Evolutionary conservation across 129 eudicot species (phyloP), one percentile per base, ranked within the genome.

Genomic region (Flaveria trinervia): DNA sequence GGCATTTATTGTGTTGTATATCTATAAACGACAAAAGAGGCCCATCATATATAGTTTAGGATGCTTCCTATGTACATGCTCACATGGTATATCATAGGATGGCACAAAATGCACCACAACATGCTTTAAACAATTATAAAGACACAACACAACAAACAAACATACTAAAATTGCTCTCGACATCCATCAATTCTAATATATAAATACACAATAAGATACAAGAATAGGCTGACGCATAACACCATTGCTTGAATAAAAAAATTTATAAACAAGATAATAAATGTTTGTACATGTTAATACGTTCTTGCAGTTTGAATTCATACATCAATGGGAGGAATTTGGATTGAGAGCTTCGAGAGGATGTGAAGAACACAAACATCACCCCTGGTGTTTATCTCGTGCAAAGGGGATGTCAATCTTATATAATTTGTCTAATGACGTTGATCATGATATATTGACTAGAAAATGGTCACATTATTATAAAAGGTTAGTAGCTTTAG

Each of bases 1-100:
- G 45, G 9, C 59, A 79, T 72, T 50, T 51, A n/a, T 16, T 65
- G 14, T 52, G 78, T 72, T 52, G 68, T 39, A 73, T 16, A 65
- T 72, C 74, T 12, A 72, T 50, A 72, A n/a, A 79, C 74, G 79
- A 72, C 83, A 79, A 79, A 43, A 51, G 51, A 79, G 41, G 74
- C 49, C 33, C 26, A 23, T 41, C 17, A 22, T 10, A 8, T 22
- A 7, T 5, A 55, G 67, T 79, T 36, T 49, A 79, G 57, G 48
- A 61, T 50, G 52, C 33, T 36, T 79, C 28, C 71, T 20, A 51
- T 67, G 77, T 51, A 65, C 69, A 65, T 65, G 68, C 73, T 72
- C 79, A 80, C 79, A 72, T 72, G 73, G 50, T 39, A 44, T 59
- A 36, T 26, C 83, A 79, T 71, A 23, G 67, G 56, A 71, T 65